Evolutionary conservation across 768 basidiomycete species (phyloP), one percentile per base, ranked within the genome.

Genomic region (Jaapia argillacea): DNA sequence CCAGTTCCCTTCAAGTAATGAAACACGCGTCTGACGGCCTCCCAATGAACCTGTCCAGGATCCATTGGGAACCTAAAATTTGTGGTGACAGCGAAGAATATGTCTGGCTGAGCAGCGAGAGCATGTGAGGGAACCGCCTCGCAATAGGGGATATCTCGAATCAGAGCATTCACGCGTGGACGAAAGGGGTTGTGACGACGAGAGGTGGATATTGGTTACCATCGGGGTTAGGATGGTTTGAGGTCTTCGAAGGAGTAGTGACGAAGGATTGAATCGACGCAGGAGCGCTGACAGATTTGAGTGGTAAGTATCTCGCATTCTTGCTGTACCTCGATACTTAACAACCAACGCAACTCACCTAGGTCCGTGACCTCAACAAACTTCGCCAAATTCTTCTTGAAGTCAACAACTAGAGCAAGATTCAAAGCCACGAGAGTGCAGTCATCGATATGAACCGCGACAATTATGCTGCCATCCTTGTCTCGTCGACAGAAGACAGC

Each of bases 1-100:
- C n/a, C n/a, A n/a, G 64, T 66, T 13, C 55, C 59, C n/a, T 53
- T 50, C 37, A 75, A 52, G 48, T 74, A 75, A 2, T 58, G 52
- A 31, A 69, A 56, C 16, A 72, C 46, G n/a, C 57, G 58, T 42
- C 66, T 66, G 5, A 63, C 55, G 3, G 64, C 65, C 0, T 50
- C 47, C 59, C 66, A 70, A 45, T 74, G 70, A 1, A 43, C 43
- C 1, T 35, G 25, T 5, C 49, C 51, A 0, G 67, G 68, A 43
- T 65, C 62, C 1, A 44, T 31, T 6, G 54, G 48, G 51, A 63
- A 70, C 22, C 61, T 63, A 4, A 56, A 48, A 0, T 71, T 47
- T 1, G 47, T 44, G 2, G 51, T 46, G 4, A 68, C 62, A 0
- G 66, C 54, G 44, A 55, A 66, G 1, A 62, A 49, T 31, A 72